Base-by-base conservation (phyloP, 108 stramenopile species). In the Conticribra weissflogii region DNA sequence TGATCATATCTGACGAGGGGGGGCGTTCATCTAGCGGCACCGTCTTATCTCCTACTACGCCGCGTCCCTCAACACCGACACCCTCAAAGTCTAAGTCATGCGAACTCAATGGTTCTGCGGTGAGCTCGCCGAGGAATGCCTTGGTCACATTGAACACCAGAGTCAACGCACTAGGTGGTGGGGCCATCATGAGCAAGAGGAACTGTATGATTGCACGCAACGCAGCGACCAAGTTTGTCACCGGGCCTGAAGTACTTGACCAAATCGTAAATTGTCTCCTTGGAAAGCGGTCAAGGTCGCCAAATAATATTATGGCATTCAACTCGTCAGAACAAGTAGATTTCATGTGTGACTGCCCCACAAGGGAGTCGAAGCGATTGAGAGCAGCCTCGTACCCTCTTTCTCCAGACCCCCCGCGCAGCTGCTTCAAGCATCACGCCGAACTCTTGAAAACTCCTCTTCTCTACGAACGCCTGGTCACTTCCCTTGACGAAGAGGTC, bases 81-180 rank as follows among this genome's bases (percentile, higher is more conserved):
- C n/a, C n/a, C n/a, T n/a, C n/a, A n/a, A n/a, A n/a, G n/a, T n/a
- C n/a, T n/a, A n/a, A n/a, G n/a, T n/a, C n/a, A n/a, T n/a, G 28
- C 27, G 27, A 30, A 29, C 27, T 3, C 3, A 63, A 57, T 54
- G 24, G 30, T 9, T 29, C 33, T 7, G 22, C 21, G 2, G 33
- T 54, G 29, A 56, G 62, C 31, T 63, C 71, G 14, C 71, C 71
- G 1, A 52, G 25, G 16, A 61, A 54, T 3, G 74, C 74, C 17
- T 30, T 75, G 30, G 74, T 75, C n/a, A 60, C 61, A 17, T 31
- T 75, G 30, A 75, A 75, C 45, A 75, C 74, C 33, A 58, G 74
- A 21, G 46, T 75, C 23, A 75, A 75, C 52, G 74, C 74, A n/a
- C 53, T 68, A 5, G 74, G 74, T 25, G 74, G 74, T n/a, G 74